phyloP scores from a whole-genome alignment of 2,329 filamentous ascomycete genomes.

The Alternaria angustiovoidea region DNA sequence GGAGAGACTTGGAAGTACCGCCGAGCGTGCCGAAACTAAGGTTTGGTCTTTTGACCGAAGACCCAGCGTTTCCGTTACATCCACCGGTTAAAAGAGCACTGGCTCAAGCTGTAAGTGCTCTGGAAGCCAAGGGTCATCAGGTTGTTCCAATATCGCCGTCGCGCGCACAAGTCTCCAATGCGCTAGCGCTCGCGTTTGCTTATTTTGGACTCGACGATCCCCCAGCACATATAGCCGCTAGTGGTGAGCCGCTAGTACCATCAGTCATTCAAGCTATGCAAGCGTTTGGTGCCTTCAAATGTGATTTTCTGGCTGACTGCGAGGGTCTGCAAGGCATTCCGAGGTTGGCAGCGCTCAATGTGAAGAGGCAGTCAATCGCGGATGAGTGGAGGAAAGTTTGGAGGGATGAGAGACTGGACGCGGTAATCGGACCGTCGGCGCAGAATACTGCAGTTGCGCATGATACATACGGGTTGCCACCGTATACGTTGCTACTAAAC shows the following conservation, averaged over 20 bases:
- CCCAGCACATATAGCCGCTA: background rate
- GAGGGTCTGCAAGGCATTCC: background rate
- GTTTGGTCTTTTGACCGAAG: conserved; percentile 12
- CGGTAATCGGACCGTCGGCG: conserved; percentile 7
- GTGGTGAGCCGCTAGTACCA: conserved; percentile 4
- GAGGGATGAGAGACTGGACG: conserved; percentile 10
- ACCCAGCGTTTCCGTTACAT: conserved; percentile 9
- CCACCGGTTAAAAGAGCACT: conserved; percentile 15
- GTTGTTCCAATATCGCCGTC: background rate
- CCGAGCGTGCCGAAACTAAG: background rate
- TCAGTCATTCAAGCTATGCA: conserved; percentile 6
- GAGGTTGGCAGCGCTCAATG: conserved; percentile 6
- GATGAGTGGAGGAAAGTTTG: conserved; percentile 9
- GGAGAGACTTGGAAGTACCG: background rate
- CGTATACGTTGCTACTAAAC: conserved; percentile 14
- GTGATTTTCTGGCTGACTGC: conserved; percentile 1
- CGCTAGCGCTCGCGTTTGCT: conserved; percentile 1
- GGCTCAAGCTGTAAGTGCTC: background rate
- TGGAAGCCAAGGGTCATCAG: conserved; percentile 10
- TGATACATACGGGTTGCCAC: conserved; percentile 12
- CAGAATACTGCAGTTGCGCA: conserved; percentile 12
- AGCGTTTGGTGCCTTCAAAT: background rate
- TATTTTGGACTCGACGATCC: conserved; percentile 7
- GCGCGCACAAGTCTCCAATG: conserved; percentile 6
- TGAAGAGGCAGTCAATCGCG: conserved; percentile 5